A percentile compares a stretch with the other conserved stretches of the same genome.
phyloP scores from a whole-genome alignment of 2,329 filamentous ascomycete genomes.

The Fonsecaea nubica region DNA sequence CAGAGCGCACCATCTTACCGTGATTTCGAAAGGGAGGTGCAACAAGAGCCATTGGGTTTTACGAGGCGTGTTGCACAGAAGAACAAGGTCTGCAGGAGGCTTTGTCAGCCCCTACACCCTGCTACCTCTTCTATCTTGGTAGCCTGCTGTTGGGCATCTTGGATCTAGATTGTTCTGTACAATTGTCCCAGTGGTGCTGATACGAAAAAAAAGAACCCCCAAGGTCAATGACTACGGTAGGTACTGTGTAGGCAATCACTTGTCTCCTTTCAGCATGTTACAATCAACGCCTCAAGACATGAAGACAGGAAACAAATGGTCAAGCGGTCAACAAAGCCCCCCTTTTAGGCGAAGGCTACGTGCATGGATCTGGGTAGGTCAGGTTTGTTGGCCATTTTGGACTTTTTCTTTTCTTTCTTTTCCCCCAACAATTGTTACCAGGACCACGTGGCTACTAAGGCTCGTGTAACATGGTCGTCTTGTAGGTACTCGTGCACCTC shows the following conservation, averaged over 20 bases:
- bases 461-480: conserved; percentile 9
- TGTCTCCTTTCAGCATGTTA: not conserved
- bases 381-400: not conserved
- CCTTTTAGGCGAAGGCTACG: not conserved
- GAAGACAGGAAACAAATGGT: not conserved
- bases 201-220: not conserved
- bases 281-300: not conserved
- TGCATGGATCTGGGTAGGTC: not conserved
- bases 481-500: not conserved
- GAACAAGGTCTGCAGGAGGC: conserved; percentile 14
- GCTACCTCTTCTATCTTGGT: not conserved
- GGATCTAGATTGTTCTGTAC: not conserved
- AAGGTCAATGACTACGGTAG: not conserved
- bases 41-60: not conserved
- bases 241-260: not conserved
- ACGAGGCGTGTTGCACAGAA: conserved; percentile 17
- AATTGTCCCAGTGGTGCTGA: not conserved
- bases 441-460: conserved; percentile 20
- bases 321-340: not conserved
- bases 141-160: not conserved
- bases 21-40: not conserved
- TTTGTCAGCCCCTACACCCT: conserved; percentile 8
- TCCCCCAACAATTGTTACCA: not conserved
- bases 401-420: conserved; percentile 2
- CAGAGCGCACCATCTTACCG: not conserved